Evolutionary conservation across 441 rosid genomes (phyloP), one percentile per base, ranked within the genome.

Genomic region (Sinapis alba): DNA sequence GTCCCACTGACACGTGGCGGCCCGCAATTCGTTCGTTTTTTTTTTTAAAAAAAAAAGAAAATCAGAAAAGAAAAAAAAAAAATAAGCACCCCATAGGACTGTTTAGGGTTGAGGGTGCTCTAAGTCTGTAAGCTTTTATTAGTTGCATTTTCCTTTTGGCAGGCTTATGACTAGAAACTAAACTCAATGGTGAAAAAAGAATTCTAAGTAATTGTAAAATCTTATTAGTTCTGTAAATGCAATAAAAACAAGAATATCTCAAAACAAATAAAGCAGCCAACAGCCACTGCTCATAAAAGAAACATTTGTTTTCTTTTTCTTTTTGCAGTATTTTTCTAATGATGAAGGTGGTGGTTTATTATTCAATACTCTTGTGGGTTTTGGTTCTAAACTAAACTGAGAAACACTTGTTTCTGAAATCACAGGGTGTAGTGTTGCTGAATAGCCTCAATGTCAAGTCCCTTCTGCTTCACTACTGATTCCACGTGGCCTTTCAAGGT

Each of bases 401-500:
- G 78, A 61, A 54, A 68, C 57, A 32, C 56, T 50, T 67, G 77
- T 78, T 60, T 59, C 71, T 77, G 69, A 72, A 24, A 78, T 87
- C 79, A 89, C 34, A 87, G 83, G 7, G 91, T 89, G 80, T 89
- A 89, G 73, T 89, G 90, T 71, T 89, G 91, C 60, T 89, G 91
- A 23, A 87, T 87, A 74, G 91, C 83, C 38, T 87, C 89, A 1
- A 89, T 86, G 82, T 89, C 90, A 7, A 89, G 87, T 67, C 91
- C 91, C 58, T 89, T 89, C 69, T 87, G 88, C 69, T 89, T 89
- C 78, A 89, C 93, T 1, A 89, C 93, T 3, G 94, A 89, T 76
- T 89, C 94, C 30, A 89, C 90, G 68, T 87, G 94, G 6, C 94
- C 94, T 81, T 89, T 89, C 18, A 89, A 85, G 0, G 91, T 89